Conservation (phyloP, 805 yeast genomes). For the Kregervanrija fluxuum region DNA sequence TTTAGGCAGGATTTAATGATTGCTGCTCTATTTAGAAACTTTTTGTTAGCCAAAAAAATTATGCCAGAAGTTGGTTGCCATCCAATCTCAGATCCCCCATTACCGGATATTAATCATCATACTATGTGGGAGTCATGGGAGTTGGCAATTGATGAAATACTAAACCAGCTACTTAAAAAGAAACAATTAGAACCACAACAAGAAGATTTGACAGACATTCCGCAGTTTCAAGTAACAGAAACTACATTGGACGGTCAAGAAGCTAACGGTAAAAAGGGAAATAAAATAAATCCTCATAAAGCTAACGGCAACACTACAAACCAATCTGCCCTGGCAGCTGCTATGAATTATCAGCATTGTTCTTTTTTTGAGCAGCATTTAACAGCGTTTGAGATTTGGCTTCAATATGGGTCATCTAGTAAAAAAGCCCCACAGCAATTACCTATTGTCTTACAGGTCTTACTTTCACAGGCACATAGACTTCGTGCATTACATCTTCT, state of each 20-base stretch:
- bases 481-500: conserved; percentile 78
- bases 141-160: conserved; percentile 88
- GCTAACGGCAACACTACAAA: background rate
- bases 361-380: conserved; percentile 93
- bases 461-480: conserved; percentile 90
- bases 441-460: conserved; percentile 88
- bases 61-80: conserved; percentile 93
- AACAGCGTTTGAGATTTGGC: conserved; percentile 95
- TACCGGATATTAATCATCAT: conserved; percentile 80
- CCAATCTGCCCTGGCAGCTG: background rate
- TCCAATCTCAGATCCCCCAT: conserved; percentile 88
- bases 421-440: conserved; percentile 90
- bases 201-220: conserved; percentile 22
- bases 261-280: conserved; percentile 1
- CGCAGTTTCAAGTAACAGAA: conserved; percentile 24
- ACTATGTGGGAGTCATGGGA: conserved; percentile 99
- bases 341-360: conserved; percentile 68
- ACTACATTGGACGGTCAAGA: conserved; percentile 2
- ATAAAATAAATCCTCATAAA: background rate
- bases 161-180: conserved; percentile 56
- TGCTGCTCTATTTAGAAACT: conserved; percentile 91
- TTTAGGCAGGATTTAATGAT: conserved; percentile 96
- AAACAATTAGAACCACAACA: conserved; percentile 19
- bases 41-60: conserved; percentile 82
- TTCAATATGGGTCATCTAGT: conserved; percentile 79